Percentiles rank a stretch among this genome's conserved stretches.
phyloP scores from a whole-genome alignment of 768 basidiomycete species.

The Pleurotus cornucopiae region DNA sequence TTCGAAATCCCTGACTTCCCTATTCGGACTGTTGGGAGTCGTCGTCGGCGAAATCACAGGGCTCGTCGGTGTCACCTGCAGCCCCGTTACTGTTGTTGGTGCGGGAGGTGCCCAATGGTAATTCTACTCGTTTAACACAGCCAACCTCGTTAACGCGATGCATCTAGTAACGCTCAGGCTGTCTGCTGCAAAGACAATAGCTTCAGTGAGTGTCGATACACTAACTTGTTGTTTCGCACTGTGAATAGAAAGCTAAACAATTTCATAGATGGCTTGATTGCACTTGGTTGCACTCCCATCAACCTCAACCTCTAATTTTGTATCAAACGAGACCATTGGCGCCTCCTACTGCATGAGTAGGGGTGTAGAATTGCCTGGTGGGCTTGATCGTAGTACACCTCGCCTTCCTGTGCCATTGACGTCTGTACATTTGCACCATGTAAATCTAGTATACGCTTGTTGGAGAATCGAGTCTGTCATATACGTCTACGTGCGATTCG shows the following conservation, averaged over 20 bases:
- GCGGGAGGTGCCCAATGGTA: slow-evolving; percentile 18
- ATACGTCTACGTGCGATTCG: no score
- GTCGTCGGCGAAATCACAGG: slow-evolving; percentile 18
- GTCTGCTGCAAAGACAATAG: slow-evolving; percentile 26
- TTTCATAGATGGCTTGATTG: slow-evolving; percentile 7
- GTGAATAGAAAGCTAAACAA: not conserved
- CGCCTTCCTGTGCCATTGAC: no score
- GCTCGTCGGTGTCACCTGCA: slow-evolving; percentile 22
- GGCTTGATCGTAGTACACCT: not conserved
- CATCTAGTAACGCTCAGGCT: slow-evolving; percentile 18
- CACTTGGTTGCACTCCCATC: slow-evolving; percentile 17
- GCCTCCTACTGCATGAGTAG: not conserved
- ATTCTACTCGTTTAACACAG: not conserved
- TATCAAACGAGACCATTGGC: not conserved
- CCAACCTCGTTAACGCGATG: not conserved
- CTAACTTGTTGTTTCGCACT: not conserved
- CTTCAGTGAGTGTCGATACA: slow-evolving; percentile 17
- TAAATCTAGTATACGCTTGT: no score
- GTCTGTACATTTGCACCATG: no score
- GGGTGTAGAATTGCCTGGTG: not conserved
- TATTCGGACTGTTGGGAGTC: slow-evolving; percentile 20
- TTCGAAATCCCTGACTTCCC: not conserved
- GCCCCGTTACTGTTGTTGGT: slow-evolving; percentile 22
- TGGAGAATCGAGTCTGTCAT: no score
- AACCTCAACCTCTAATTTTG: slow-evolving; percentile 10